phyloP scores from a whole-genome alignment of 805 yeast species.

The Candida germanica region DNA sequence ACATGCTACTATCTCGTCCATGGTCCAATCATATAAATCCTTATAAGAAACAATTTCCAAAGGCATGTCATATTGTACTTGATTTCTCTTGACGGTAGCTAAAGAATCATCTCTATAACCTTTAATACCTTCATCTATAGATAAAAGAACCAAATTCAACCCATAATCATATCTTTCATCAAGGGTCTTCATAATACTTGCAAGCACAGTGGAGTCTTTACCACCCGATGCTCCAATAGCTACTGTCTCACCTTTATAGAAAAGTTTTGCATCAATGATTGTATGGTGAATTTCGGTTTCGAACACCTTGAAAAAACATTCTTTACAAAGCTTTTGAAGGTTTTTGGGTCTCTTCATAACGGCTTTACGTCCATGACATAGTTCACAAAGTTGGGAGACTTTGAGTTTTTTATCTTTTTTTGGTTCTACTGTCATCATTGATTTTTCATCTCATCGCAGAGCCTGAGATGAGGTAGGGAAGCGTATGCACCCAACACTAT shows the following conservation, averaged over 20 bases:
- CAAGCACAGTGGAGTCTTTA: constrained; percentile 94
- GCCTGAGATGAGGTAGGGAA: too few species aligned
- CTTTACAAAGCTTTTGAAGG: constrained; percentile 82
- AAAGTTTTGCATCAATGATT: constrained; percentile 64
- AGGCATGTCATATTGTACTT: constrained; percentile 77
- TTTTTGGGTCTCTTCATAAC: constrained; percentile 91
- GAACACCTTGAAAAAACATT: constrained; percentile 84
- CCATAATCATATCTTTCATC: constrained; percentile 90
- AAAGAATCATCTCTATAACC: constrained; percentile 97
- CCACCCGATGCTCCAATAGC: constrained; percentile 99
- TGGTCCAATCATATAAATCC: constrained; percentile 93
- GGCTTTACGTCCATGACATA: constrained; percentile 80
- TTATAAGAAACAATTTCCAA: constrained; percentile 79
- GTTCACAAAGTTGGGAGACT: constrained; percentile 62
- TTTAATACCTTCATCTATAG: constrained; percentile 94
- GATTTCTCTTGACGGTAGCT: constrained; percentile 94
- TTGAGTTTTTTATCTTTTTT: constrained; percentile 26
- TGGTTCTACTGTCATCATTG: constrained; percentile 8
- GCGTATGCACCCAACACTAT: too few species aligned
- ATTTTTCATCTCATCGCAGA: constrained; percentile 6
- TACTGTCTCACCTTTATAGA: constrained; percentile 76
- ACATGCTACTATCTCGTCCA: constrained; percentile 95
- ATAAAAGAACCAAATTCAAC: constrained; percentile 72
- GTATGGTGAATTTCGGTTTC: constrained; percentile 96
- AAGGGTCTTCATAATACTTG: constrained; percentile 78